Base-by-base conservation (phyloP, 2,329 filamentous ascomycete species). In the Hortaea werneckii region DNA sequence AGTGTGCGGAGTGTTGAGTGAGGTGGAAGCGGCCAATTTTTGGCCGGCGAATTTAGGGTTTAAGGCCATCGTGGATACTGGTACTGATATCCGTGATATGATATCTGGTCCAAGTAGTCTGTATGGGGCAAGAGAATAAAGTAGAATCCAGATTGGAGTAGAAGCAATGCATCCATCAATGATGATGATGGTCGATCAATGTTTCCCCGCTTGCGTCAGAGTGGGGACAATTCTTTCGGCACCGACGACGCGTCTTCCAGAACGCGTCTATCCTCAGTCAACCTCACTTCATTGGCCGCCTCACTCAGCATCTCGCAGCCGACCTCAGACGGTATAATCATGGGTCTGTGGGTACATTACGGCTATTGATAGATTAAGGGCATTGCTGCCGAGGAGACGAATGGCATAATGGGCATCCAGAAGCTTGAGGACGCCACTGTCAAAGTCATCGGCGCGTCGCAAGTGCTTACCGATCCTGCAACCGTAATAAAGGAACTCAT, bases 31-130 rank as follows among this genome's bases (percentile, higher is more conserved):
- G n/a, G 67, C 69, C n/a, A 87, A 74, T 64, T 78, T 83, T 59
- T 85, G 82, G 51, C 79, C 85, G 11, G 80, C 82, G 69, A 86
- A 87, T 62, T 83, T 86, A 55, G 85, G 85, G 54, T 83, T 78
- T 57, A 89, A 76, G 29, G 85, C 82, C 85, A 89, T 89, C 2
- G 32, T 52, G 40, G 6, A 29, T 9, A 20, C 4, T 35, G 20
- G 4, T 20, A 20, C 2, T 11, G 12, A 42, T 9, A 28, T 42
- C 8, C 8, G 9, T 8, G n/a, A n/a, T n/a, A n/a, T n/a, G n/a
- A n/a, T n/a, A 20, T 20, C 20, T 20, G 20, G 20, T 20, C 20
- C 20, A 20, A 20, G 20, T 20, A 20, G 20, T 20, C 20, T 20
- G 20, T 20, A 20, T 4, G 2, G 2, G 20, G 20, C 2, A 4